Evolutionary conservation across 106 monocot genomes (phyloP).

Genomic region (Dioscorea dumetorum): DNA sequence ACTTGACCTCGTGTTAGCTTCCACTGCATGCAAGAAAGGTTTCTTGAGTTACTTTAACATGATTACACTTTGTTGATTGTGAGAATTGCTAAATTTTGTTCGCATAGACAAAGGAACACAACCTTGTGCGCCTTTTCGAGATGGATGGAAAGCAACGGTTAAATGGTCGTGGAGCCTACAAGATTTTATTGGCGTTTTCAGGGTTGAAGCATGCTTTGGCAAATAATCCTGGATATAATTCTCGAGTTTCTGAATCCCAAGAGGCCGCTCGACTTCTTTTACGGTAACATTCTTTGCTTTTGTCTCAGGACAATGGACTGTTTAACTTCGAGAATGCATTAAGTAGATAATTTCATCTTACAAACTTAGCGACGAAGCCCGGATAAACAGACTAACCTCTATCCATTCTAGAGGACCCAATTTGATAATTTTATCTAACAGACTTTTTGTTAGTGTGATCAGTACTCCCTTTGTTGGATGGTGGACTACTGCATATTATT

Average conservation of each 20-base stretch:
- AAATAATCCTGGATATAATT: constrained; percentile 73
- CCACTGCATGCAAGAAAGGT: too few relatives aligned
- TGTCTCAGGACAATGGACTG: not conserved
- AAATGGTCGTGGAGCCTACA: constrained; percentile 33
- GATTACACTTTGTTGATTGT: too few relatives aligned
- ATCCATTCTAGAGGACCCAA: too few relatives aligned
- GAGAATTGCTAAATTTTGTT: constrained; percentile 5
- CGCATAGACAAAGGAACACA: constrained; percentile 43
- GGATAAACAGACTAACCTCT: not conserved
- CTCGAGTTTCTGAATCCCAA: constrained; percentile 79
- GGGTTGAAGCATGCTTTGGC: constrained; percentile 63
- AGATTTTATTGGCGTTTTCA: constrained; percentile 92
- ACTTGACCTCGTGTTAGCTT: too few relatives aligned
- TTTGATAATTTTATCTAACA: too few relatives aligned
- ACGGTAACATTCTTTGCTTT: constrained; percentile 30
- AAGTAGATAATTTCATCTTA: too few relatives aligned
- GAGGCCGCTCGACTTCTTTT: constrained; percentile 75
- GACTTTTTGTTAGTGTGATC: too few relatives aligned
- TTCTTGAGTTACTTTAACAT: too few relatives aligned
- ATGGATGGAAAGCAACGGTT: constrained; percentile 12
- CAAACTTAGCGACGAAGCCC: not conserved
- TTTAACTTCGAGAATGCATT: too few relatives aligned
- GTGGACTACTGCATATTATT: too few relatives aligned
- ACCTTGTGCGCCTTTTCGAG: constrained; percentile 23
- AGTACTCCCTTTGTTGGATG: too few relatives aligned